Base-by-base conservation (phyloP, 345 rosid species). In the Linum trigynum region DNA sequence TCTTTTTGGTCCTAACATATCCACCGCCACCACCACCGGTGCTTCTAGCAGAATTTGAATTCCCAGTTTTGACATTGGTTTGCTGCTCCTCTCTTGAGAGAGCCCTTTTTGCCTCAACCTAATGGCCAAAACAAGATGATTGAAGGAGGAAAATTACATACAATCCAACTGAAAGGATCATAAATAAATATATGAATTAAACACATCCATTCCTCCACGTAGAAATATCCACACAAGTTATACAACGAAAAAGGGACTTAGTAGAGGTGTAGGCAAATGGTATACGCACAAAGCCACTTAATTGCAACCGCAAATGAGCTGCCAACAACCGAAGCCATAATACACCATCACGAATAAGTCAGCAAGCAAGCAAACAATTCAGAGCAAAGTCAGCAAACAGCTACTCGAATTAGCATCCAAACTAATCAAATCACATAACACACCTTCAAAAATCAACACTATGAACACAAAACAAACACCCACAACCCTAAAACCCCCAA, bases 41-140 rank as follows among this genome's bases (percentile, higher is more conserved):
- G 64, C 69, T 85, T 84, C 99, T 85, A 71, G 74, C 77, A 68
- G 84, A 68, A 77, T 76, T 84, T 65, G 74, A 38, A 71, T 64
- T 86, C 39, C 87, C 87, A 71, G 83, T 53, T 77, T 96, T 88
- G 15, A 74, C 77, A 64, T 82, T 80, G 32, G 80, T 80, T 65
- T 78, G 92, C 83, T 90, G 97, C 75, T 94, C 99, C 80, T 94
- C 99, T 75, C 95, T 86, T 48, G 99, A 90, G 71, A 90, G 76
- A 4, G 97, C 97, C 74, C 82, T 85, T 89, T 94, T 94, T 57
- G 86, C 95, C 79, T 90, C 97, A 68, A 94, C 95, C 99, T 92
- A 70, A 36, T 59, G 50, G 45, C 17, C 8, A 66, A 67, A 70
- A 37, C 23, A 65, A 38, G 5, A 43, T 50, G 9, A 39, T 39